Evolutionary conservation across 352 stramenopile species (phyloP).

Genomic region (Hyaloperonospora brassicae): DNA sequence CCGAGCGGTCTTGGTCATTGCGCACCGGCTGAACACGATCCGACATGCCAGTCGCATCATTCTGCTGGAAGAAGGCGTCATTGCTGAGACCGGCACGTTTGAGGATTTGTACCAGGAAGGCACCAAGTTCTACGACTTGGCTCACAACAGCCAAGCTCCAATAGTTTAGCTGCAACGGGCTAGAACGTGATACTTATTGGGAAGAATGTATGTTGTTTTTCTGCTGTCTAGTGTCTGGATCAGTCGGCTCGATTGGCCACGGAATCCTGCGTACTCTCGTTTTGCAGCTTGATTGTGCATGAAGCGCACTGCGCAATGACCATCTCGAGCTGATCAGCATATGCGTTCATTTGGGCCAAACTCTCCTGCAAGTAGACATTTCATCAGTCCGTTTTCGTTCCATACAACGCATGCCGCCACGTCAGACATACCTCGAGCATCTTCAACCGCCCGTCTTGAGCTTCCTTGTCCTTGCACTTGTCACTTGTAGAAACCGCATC

Average conservation of each 20-base stretch:
- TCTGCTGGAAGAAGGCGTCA: slow-evolving; percentile 70
- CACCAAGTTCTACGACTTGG: slow-evolving; percentile 69
- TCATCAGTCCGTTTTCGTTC: no score
- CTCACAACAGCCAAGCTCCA: slow-evolving; percentile 44
- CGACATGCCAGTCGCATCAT: slow-evolving; percentile 78
- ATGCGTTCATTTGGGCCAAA: slow-evolving; percentile 66
- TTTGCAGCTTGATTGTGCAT: slow-evolving; percentile 67
- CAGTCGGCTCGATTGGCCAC: slow-evolving; percentile 19
- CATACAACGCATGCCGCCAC: no score
- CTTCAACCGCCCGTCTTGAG: slow-evolving; percentile 39
- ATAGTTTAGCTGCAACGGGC: slow-evolving; percentile 33
- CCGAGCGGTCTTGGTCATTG: slow-evolving; percentile 90
- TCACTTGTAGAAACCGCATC: background rate
- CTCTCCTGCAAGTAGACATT: slow-evolving; percentile 44
- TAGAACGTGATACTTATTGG: slow-evolving; percentile 18
- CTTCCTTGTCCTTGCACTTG: slow-evolving; percentile 14
- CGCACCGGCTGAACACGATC: slow-evolving; percentile 91
- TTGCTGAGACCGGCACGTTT: slow-evolving; percentile 69
- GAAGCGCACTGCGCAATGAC: slow-evolving; percentile 61
- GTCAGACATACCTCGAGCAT: slow-evolving; percentile 45
- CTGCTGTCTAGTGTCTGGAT: background rate
- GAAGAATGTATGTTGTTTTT: slow-evolving; percentile 17
- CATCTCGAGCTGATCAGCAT: slow-evolving; percentile 70
- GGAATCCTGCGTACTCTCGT: slow-evolving; percentile 48
- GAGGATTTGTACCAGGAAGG: slow-evolving; percentile 68